Conservation (phyloP, 2,329 filamentous ascomycete genomes). For the Drechslerella stenobrocha region DNA sequence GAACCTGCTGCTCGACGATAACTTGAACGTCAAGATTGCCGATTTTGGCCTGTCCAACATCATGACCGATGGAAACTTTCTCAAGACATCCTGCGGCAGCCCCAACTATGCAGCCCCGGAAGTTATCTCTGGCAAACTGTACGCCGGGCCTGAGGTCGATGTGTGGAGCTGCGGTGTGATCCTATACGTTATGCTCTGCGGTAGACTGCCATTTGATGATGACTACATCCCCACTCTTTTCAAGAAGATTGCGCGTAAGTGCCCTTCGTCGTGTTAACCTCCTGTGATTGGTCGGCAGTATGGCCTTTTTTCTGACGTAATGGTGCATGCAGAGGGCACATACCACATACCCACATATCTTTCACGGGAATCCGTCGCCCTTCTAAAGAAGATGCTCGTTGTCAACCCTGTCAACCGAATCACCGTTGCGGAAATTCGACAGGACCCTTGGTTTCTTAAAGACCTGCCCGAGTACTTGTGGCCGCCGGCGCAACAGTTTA, state of each 20-base stretch:
- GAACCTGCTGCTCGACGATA: constrained; percentile 90
- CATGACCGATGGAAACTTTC: constrained; percentile 99
- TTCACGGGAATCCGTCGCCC: constrained; percentile 74
- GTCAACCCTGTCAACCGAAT: constrained; percentile 93
- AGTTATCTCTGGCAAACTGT: constrained; percentile 96
- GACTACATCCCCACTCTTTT: constrained; percentile 97
- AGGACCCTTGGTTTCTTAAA: constrained; percentile 90
- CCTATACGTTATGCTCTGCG: constrained; percentile 78
- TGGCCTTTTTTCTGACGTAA: constrained; percentile 15
- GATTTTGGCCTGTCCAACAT: constrained; percentile 99
- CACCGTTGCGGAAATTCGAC: constrained; percentile 88
- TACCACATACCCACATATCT: constrained; percentile 93
- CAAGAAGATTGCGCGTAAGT: constrained; percentile 83
- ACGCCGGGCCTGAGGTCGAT: constrained; percentile 95
- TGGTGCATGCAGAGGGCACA: constrained; percentile 62
- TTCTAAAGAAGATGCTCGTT: constrained; percentile 92
- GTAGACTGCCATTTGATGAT: constrained; percentile 90
- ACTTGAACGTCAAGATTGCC: constrained; percentile 98
- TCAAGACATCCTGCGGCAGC: constrained; percentile 97
- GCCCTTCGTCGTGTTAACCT: not conserved
- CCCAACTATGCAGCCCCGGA: constrained; percentile 98
- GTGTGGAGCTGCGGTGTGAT: constrained; percentile 98
- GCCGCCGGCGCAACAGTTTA: constrained; percentile 85
- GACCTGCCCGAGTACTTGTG: constrained; percentile 84
- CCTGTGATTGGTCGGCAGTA: not conserved